A percentile compares a stretch with the other conserved stretches of the same genome.
These are phyloP conservation scores for Clonostachys sp. DNA, from an alignment of 2,329 filamentous ascomycete genomes.

Conservation along the genomic window DNA sequence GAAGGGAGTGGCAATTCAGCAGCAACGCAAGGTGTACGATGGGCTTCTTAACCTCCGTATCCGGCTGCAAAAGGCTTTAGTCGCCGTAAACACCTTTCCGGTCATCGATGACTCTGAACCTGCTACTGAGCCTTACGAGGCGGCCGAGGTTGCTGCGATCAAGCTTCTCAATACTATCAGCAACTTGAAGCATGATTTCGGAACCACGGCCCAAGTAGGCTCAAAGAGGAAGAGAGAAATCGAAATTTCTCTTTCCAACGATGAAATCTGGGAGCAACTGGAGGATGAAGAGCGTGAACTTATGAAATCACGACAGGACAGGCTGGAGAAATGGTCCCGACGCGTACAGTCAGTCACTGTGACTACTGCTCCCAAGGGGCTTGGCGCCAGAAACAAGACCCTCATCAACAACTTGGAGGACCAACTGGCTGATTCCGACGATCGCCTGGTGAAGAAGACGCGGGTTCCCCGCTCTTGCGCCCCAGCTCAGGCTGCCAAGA, in stretches of 20 bases:
- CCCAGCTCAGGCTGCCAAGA: constrained; percentile 58
- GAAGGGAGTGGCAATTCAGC: constrained; percentile 82
- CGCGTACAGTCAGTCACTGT: constrained; percentile 54
- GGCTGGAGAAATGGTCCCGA: constrained; percentile 85
- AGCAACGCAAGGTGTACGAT: constrained; percentile 83
- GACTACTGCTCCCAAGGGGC: constrained; percentile 11
- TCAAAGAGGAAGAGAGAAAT: constrained; percentile 58
- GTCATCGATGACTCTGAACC: constrained; percentile 28
- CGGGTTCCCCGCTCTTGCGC: constrained; percentile 73
- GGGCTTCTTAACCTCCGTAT: constrained; percentile 86
- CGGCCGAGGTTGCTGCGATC: constrained; percentile 80
- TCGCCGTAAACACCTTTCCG: constrained; percentile 72
- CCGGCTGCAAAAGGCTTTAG: constrained; percentile 84
- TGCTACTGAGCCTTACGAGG: constrained; percentile 54
- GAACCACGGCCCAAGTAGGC: constrained; percentile 42
- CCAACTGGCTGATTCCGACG: constrained; percentile 60
- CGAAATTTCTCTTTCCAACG: constrained; percentile 50
- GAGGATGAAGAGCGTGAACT: constrained; percentile 57
- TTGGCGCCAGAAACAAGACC: constrained; percentile 24
- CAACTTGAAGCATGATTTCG: constrained; percentile 59
- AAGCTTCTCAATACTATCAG: constrained; percentile 81
- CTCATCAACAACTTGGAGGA: constrained; percentile 65
- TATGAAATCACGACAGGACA: constrained; percentile 58
- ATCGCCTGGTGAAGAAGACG: constrained; percentile 62
- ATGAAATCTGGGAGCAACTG: constrained; percentile 71